phyloP scores from a whole-genome alignment of 441 rosid genomes.

The Raphanus hybrid region DNA sequence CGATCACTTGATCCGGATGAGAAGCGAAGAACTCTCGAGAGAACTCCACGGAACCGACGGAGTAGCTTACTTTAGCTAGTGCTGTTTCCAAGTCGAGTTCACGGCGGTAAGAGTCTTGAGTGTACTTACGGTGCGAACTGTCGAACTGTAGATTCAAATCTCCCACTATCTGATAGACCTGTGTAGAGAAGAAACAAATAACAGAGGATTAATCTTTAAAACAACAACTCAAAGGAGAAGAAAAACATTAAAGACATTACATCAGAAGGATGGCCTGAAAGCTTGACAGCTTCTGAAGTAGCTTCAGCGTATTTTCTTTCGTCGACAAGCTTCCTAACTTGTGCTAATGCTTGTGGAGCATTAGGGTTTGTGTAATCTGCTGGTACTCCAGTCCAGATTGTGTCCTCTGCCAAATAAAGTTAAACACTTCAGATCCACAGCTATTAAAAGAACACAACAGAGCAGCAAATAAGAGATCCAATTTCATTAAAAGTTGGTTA shows the following conservation, averaged over 20 bases:
- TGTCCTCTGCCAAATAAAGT: conserved; percentile 64
- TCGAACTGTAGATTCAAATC: conserved; percentile 82
- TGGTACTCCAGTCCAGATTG: conserved; percentile 86
- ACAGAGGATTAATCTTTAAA: conserved; percentile 22
- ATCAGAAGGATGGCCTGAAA: conserved; percentile 68
- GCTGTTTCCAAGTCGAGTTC: conserved; percentile 92
- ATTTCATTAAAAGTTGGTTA: neutral
- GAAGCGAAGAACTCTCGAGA: conserved; percentile 86
- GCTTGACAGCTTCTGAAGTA: conserved; percentile 67
- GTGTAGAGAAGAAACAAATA: conserved; percentile 36
- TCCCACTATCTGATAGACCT: conserved; percentile 90
- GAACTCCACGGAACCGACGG: conserved; percentile 66
- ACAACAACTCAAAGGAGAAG: neutral
- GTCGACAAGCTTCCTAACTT: conserved; percentile 78
- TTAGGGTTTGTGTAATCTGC: conserved; percentile 69
- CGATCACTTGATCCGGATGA: conserved; percentile 77
- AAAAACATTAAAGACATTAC: conserved; percentile 44
- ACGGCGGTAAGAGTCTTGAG: conserved; percentile 64
- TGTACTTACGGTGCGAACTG: conserved; percentile 68
- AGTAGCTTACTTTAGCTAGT: conserved; percentile 67
- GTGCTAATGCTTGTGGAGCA: conserved; percentile 67
- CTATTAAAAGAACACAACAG: neutral
- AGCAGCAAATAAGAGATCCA: neutral
- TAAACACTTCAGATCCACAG: conserved; percentile 27
- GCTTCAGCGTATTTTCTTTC: conserved; percentile 68